These are phyloP conservation scores for Dentipellis fragilis DNA, from an alignment of 768 basidiomycete species.

Conservation along the genomic window DNA sequence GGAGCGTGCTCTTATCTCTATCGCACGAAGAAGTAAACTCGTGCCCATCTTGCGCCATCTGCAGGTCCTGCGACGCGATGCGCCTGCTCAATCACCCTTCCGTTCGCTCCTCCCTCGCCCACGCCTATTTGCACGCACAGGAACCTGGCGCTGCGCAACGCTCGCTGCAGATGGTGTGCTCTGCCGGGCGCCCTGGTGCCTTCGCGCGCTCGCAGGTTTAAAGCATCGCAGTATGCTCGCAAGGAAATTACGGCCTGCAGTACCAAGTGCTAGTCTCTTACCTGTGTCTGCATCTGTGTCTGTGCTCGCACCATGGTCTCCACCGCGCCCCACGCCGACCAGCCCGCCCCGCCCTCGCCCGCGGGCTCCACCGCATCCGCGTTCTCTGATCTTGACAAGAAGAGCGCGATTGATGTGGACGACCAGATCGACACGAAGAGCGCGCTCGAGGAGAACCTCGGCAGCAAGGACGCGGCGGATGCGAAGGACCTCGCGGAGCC, in stretches of 20 bases:
- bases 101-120: neutral
- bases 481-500: neutral
- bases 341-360: neutral
- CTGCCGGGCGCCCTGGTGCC: neutral
- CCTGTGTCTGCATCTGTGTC: too few species aligned
- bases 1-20: neutral
- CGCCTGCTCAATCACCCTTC: neutral
- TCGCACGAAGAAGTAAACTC: neutral
- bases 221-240: neutral
- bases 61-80: neutral
- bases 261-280: too few species aligned
- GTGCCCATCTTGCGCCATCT: slow-evolving; percentile 2
- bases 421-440: slow-evolving; percentile 1
- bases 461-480: neutral
- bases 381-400: too few species aligned
- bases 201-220: neutral
- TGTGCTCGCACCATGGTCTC: neutral
- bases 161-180: neutral
- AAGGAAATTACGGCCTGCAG: neutral
- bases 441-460: too few species aligned
- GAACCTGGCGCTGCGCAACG: neutral
- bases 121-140: neutral
- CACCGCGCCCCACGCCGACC: neutral
- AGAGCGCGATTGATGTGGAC: too few species aligned
- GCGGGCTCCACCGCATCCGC: too few species aligned